Percentiles rank a stretch among this genome's conserved stretches.
Evolutionary conservation across 768 basidiomycete genomes (phyloP).

Genomic region (Xanthoconium stramineum): DNA sequence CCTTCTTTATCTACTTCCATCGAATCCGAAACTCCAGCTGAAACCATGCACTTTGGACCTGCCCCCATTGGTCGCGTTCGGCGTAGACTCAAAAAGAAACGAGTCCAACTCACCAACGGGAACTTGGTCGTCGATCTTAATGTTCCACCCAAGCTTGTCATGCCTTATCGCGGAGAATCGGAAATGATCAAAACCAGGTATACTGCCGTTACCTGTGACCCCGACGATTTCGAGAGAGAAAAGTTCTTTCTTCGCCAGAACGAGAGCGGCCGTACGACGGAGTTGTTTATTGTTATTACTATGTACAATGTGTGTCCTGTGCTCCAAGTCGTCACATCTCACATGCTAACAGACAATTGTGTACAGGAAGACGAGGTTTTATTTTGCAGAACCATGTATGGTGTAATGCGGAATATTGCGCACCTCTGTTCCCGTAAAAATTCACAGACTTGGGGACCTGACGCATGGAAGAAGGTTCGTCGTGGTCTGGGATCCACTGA

Average conservation of each 20-base stretch:
- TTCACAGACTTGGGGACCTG: conserved; percentile 92
- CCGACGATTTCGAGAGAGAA: conserved; percentile 83
- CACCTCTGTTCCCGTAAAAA: conserved; percentile 82
- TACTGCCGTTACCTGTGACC: conserved; percentile 92
- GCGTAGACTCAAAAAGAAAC: conserved; percentile 75
- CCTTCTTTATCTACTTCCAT: conserved; percentile 28
- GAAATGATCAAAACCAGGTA: conserved; percentile 76
- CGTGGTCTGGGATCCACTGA: background rate
- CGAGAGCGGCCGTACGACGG: conserved; percentile 74
- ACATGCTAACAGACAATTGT: conserved; percentile 9
- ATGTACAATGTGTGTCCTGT: conserved; percentile 82
- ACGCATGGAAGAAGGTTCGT: conserved; percentile 90
- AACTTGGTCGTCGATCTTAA: conserved; percentile 83
- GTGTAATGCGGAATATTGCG: conserved; percentile 87
- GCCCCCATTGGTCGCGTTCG: conserved; percentile 77
- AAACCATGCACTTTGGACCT: conserved; percentile 84
- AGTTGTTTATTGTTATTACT: conserved; percentile 91
- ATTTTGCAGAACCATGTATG: conserved; percentile 91
- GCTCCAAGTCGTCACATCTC: background rate
- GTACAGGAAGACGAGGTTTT: conserved; percentile 81
- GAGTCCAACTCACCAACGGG: conserved; percentile 81
- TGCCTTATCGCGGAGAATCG: conserved; percentile 65
- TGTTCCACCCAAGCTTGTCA: conserved; percentile 79
- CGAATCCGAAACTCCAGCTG: conserved; percentile 51
- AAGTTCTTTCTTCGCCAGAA: conserved; percentile 87